Percentiles rank a stretch among this genome's conserved stretches.
Evolutionary conservation across 2,329 filamentous ascomycete genomes (phyloP).

Genomic region (Xylaria sp.): DNA sequence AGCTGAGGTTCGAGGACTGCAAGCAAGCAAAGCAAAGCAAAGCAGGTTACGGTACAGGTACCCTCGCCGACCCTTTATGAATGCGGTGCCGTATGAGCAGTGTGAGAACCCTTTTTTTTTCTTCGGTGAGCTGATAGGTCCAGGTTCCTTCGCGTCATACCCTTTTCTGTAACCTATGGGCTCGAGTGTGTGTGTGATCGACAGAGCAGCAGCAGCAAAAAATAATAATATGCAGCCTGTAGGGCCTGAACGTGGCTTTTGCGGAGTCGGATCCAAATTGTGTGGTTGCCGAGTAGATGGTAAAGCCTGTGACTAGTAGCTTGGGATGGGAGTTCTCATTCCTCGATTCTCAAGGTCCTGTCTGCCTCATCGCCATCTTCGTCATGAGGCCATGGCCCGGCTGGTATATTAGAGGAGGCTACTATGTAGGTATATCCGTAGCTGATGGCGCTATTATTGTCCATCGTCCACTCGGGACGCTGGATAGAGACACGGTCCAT

Average conservation of each 20-base stretch:
- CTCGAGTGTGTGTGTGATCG: conserved; percentile 1
- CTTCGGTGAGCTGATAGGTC: conserved; percentile 16
- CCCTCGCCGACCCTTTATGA: conserved; percentile 11
- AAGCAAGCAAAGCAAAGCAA: not conserved
- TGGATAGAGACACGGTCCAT: not conserved
- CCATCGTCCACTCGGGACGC: not conserved
- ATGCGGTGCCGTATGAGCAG: not conserved
- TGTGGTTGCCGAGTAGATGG: conserved; percentile 14
- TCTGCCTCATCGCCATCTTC: not conserved
- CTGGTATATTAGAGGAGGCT: not conserved
- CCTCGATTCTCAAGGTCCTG: too few species aligned
- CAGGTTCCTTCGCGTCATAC: conserved; percentile 13
- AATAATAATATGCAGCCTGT: conserved; percentile 2
- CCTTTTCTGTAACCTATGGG: not conserved
- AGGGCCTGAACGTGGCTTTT: conserved; percentile 18
- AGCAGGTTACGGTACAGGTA: conserved; percentile 2
- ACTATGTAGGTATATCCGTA: not conserved
- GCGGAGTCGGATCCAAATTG: conserved; percentile 17
- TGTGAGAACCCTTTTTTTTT: not conserved
- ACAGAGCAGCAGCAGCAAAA: not conserved
- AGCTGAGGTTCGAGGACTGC: too few species aligned
- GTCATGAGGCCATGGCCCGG: not conserved
- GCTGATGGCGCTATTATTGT: not conserved
- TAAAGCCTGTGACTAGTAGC: not conserved
- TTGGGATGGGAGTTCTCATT: not conserved